Percentiles rank a stretch among this genome's conserved stretches.
These are phyloP conservation scores for Diaporthe sp. DNA, from an alignment of 2,329 filamentous ascomycete genomes.

Conservation along the genomic window DNA sequence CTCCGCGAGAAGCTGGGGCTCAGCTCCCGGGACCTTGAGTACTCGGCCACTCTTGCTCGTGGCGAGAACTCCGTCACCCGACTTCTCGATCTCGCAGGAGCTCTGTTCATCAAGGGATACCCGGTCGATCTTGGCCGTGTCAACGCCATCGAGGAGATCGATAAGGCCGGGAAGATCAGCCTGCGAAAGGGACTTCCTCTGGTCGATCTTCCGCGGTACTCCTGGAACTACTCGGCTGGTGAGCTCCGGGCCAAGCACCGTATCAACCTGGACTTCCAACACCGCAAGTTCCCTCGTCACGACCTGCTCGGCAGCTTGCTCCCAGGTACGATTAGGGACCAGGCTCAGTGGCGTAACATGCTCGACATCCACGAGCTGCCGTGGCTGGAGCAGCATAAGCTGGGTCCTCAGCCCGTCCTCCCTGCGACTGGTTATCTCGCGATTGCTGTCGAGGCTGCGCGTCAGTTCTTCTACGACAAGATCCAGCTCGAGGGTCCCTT, in stretches of 20 bases:
- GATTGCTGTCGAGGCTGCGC: conserved; percentile 28
- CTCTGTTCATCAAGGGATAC: neutral
- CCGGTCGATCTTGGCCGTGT: conserved; percentile 31
- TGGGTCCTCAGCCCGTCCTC: conserved; percentile 44
- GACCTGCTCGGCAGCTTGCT: conserved; percentile 55
- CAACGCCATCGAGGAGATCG: conserved; percentile 43
- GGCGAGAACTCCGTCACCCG: neutral
- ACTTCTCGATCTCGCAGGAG: neutral
- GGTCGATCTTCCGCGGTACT: conserved; percentile 57
- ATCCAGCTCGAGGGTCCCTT: neutral
- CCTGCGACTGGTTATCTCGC: conserved; percentile 38
- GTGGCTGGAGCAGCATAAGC: conserved; percentile 50
- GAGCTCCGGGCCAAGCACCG: conserved; percentile 52
- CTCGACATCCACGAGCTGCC: conserved; percentile 45
- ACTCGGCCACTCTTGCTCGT: neutral
- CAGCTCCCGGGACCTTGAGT: neutral
- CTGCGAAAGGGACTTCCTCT: neutral
- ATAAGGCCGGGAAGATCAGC: neutral
- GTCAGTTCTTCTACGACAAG: conserved; percentile 37
- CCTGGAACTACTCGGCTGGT: conserved; percentile 59
- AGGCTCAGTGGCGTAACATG: conserved; percentile 52
- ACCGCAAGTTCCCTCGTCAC: conserved; percentile 52
- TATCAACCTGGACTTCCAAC: conserved; percentile 50
- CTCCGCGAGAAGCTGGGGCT: conserved; percentile 41
- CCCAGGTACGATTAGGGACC: conserved; percentile 47